Evolutionary conservation across 306 rosid species (phyloP).

Genomic region (Castanea crenata): DNA sequence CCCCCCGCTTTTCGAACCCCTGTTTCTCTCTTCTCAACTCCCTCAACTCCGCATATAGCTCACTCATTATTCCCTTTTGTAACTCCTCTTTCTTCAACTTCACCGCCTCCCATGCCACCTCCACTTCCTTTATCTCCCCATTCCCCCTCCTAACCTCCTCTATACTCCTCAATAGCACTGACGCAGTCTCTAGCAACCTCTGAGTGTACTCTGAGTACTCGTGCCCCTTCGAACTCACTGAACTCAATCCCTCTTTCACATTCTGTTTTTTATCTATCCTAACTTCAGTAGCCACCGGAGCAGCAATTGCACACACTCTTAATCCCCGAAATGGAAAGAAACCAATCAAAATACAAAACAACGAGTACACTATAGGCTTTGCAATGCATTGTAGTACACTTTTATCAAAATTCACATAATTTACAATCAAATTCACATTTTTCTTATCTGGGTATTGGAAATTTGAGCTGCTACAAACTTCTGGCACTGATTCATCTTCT

Average conservation of each 20-base stretch:
- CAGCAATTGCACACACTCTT: slow-evolving; percentile 46
- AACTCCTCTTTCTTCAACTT: slow-evolving; percentile 51
- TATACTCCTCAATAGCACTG: slow-evolving; percentile 41
- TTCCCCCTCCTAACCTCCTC: slow-evolving; percentile 61
- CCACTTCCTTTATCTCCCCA: slow-evolving; percentile 37
- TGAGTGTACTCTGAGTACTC: slow-evolving; percentile 49
- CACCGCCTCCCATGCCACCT: slow-evolving; percentile 52
- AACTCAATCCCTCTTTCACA: slow-evolving; percentile 22
- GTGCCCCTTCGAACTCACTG: slow-evolving; percentile 26
- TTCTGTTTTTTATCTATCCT: slow-evolving; percentile 13
- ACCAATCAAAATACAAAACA: slow-evolving; percentile 62
- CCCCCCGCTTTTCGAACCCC: slow-evolving; percentile 37
- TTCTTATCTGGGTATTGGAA: background rate
- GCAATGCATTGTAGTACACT: slow-evolving; percentile 26
- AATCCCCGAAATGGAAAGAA: slow-evolving; percentile 41
- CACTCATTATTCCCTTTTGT: slow-evolving; percentile 40
- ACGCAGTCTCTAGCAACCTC: slow-evolving; percentile 51
- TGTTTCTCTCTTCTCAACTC: slow-evolving; percentile 44
- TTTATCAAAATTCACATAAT: slow-evolving; percentile 10
- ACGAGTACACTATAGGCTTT: slow-evolving; percentile 33
- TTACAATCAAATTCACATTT: background rate
- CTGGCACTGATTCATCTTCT: background rate
- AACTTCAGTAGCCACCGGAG: slow-evolving; percentile 25
- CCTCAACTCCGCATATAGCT: slow-evolving; percentile 45
- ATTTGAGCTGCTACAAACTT: slow-evolving; percentile 3